These are phyloP conservation scores for Penicillium taxi DNA, from an alignment of 495 filamentous ascomycete species.

Conservation along the genomic window DNA sequence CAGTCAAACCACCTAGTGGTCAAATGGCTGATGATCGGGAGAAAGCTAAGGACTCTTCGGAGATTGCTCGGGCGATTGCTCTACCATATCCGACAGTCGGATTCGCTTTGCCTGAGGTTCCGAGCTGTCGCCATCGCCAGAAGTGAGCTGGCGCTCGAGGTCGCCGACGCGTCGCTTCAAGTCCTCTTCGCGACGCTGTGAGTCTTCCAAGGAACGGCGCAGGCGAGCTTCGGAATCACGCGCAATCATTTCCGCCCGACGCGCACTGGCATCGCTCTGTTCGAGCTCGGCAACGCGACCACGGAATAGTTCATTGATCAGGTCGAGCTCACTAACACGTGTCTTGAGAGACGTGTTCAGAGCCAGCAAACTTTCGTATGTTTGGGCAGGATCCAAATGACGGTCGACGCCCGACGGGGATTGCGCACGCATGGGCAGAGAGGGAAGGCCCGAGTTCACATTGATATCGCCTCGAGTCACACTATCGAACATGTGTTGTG, in stretches of 20 bases:
- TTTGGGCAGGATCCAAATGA: constrained; percentile 65
- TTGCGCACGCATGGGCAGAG: constrained; percentile 49
- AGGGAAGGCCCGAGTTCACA: constrained; percentile 49
- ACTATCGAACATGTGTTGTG: constrained; percentile 72
- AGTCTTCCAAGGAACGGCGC: constrained; percentile 63
- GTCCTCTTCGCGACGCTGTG: constrained; percentile 67
- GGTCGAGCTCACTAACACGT: constrained; percentile 84
- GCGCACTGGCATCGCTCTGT: constrained; percentile 59
- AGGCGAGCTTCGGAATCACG: constrained; percentile 54
- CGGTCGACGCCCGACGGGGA: constrained; percentile 73
- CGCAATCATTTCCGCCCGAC: constrained; percentile 50
- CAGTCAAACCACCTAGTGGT: constrained; percentile 2
- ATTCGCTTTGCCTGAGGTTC: constrained; percentile 43
- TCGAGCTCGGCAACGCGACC: constrained; percentile 85
- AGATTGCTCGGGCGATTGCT: constrained; percentile 30
- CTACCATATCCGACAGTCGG: constrained; percentile 36
- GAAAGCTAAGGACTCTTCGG: no score
- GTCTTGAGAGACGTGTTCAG: constrained; percentile 79
- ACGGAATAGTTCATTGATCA: constrained; percentile 90
- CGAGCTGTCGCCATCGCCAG: constrained; percentile 19
- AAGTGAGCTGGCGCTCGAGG: constrained; percentile 54
- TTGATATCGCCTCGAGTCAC: constrained; percentile 55
- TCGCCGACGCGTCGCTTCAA: constrained; percentile 77
- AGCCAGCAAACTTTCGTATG: constrained; percentile 69
- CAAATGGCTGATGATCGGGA: no score